Evolutionary conservation across 345 rosid species (phyloP), one percentile per base, ranked within the genome.

Genomic region (Linum usitatissimum): DNA sequence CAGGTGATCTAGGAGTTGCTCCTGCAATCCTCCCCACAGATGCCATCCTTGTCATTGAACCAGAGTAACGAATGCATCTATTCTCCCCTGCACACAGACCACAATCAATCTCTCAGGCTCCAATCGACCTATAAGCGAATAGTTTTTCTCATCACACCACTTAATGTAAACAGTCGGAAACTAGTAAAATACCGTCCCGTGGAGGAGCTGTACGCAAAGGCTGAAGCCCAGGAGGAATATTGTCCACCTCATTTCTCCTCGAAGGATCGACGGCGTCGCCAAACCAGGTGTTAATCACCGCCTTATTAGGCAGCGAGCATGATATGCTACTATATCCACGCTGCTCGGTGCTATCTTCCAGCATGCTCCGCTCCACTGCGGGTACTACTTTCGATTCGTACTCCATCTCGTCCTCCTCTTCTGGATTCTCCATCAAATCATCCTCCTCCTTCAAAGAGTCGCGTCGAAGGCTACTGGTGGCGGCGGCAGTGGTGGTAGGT

Each of bases 1-100:
- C 92, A 60, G 99, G 99, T 19, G 99, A 94, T 76, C 86, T 90
- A 0, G 99, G 99, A 65, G 97, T 83, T 45, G 84, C 82, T 68
- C 91, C 84, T 72, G 89, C 80, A 19, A 82, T 78, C 66, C 83
- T 72, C 69, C 66, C 80, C 58, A 85, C 84, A 59, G 76, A 31
- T 79, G 69, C 81, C 65, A 30, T 65, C 74, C 87, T 85, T 82
- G 80, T 86, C 30, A 77, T 76, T 70, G 73, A 85, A 31, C 78
- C 78, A 53, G 83, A 62, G 71, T 18, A 78, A 42, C 68, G 73
- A 31, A 66, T 19, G 53, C 70, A 55, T 64, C 67, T 76, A 62
- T 61, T 70, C 55, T 79, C 80, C 23, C 71, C 83, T 79, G 67
- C 63, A 70, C 17, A 58, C 57, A 60, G n/a, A 34, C 19, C 18